Conservation (phyloP, 2,329 filamentous ascomycete genomes). For the Ilyonectria sp. region DNA sequence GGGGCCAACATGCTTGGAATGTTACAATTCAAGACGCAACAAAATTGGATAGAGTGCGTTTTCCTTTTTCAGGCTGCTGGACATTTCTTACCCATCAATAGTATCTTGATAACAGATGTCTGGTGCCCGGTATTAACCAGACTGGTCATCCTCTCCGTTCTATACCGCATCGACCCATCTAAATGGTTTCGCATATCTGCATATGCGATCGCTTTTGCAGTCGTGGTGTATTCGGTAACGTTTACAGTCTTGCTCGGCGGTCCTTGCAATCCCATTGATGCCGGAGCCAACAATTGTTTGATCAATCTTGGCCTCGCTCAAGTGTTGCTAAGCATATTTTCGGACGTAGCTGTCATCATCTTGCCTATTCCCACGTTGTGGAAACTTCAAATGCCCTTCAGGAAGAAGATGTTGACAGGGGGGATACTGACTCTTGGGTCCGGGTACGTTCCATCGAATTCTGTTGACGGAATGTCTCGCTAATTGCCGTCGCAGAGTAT, state of each 20-base stretch:
- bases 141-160: slow-evolving; percentile 17
- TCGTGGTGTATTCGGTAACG: slow-evolving; percentile 3
- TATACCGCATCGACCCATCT: slow-evolving; percentile 18
- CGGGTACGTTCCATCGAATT: slow-evolving; percentile 7
- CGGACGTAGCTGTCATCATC: slow-evolving; percentile 16
- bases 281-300: slow-evolving; percentile 15
- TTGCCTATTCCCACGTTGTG: slow-evolving; percentile 18
- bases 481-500: slow-evolving; percentile 2
- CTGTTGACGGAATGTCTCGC: too few species aligned
- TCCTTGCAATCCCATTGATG: slow-evolving; percentile 23
- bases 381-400: slow-evolving; percentile 14
- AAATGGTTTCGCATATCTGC: slow-evolving; percentile 11
- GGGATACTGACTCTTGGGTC: slow-evolving; percentile 17
- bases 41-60: slow-evolving; percentile 12
- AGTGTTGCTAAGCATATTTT: slow-evolving; percentile 22
- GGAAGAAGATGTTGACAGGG: slow-evolving; percentile 21
- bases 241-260: slow-evolving; percentile 10
- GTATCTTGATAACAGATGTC: slow-evolving; percentile 21
- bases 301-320: slow-evolving; percentile 24
- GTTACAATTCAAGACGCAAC: slow-evolving; percentile 14
- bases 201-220: neutral
- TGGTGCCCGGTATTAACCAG: slow-evolving; percentile 25
- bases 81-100: neutral
- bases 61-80: neutral
- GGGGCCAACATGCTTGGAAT: slow-evolving; percentile 27